These are phyloP conservation scores for Cairneyella variabilis DNA, from an alignment of 495 filamentous ascomycete species.

Conservation along the genomic window DNA sequence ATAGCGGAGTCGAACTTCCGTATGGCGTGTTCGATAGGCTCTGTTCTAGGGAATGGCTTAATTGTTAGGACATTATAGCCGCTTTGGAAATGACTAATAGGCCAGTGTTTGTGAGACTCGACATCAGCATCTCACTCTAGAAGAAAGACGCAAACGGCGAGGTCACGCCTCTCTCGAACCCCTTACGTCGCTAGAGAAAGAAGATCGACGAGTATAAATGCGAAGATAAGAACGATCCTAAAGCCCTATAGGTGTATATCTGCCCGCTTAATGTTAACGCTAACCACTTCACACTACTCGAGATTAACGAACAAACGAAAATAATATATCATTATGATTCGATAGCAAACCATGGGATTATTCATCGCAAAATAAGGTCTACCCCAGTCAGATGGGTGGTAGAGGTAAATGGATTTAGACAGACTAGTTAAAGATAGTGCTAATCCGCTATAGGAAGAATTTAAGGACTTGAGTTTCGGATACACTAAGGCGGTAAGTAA, in stretches of 20 bases:
- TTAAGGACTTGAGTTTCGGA: constrained; percentile 20
- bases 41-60: constrained; percentile 12
- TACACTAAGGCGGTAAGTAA: constrained; percentile 19
- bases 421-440: constrained; percentile 7
- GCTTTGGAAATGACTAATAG: constrained; percentile 20
- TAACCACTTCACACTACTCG: constrained; percentile 24
- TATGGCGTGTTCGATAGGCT: constrained; percentile 18
- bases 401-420: constrained; percentile 17
- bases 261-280: constrained; percentile 20
- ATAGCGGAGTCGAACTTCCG: constrained; percentile 12
- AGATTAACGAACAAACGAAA: constrained; percentile 23
- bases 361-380: constrained; percentile 18
- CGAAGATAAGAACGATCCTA: constrained; percentile 14
- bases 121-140: constrained; percentile 14
- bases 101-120: constrained; percentile 15
- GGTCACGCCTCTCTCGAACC: constrained; percentile 16
- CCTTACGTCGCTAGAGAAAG: constrained; percentile 16
- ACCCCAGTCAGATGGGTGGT: constrained; percentile 14
- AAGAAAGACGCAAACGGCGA: constrained; percentile 16
- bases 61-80: constrained; percentile 17
- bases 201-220: constrained; percentile 17
- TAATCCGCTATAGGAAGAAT: constrained; percentile 20
- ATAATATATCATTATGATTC: constrained; percentile 26
- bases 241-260: constrained; percentile 14
- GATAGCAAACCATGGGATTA: constrained; percentile 18